Evolutionary conservation across 768 basidiomycete genomes (phyloP).

Genomic region (Coprinellus aureogranulatus): DNA sequence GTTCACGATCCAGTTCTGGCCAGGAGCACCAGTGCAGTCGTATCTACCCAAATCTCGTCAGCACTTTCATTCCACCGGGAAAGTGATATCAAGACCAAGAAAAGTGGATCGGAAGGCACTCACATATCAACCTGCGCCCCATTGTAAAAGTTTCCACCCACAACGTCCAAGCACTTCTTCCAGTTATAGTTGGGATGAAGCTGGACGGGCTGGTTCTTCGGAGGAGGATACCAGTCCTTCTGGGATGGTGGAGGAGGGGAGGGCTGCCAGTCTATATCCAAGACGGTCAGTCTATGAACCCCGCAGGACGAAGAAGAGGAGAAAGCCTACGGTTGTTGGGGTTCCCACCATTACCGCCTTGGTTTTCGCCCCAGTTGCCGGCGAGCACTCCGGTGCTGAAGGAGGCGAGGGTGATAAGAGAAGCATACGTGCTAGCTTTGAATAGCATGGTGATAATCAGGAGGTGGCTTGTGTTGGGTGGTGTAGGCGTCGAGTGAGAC

Average conservation of each 20-base stretch:
- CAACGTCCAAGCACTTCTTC: conserved; percentile 30
- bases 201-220: conserved; percentile 1
- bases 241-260: not conserved
- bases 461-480: too few species aligned
- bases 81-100: too few species aligned
- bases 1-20: conserved; percentile 26
- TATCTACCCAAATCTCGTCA: conserved; percentile 13
- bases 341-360: not conserved
- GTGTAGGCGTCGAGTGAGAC: too few species aligned
- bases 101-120: conserved; percentile 1
- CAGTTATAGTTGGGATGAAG: conserved; percentile 26
- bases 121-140: conserved; percentile 31
- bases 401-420: not conserved
- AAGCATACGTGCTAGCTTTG: not conserved
- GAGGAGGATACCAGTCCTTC: not conserved
- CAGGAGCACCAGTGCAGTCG: conserved; percentile 28
- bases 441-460: too few species aligned
- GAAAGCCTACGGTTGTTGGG: not conserved
- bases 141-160: conserved; percentile 22
- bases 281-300: too few species aligned
- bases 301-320: too few species aligned
- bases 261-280: not conserved
- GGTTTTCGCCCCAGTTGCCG: not conserved
- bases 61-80: not conserved
- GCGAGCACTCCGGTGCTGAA: not conserved